phyloP scores from a whole-genome alignment of 2,329 filamentous ascomycete species.

The Emericellopsis cladophorae region DNA sequence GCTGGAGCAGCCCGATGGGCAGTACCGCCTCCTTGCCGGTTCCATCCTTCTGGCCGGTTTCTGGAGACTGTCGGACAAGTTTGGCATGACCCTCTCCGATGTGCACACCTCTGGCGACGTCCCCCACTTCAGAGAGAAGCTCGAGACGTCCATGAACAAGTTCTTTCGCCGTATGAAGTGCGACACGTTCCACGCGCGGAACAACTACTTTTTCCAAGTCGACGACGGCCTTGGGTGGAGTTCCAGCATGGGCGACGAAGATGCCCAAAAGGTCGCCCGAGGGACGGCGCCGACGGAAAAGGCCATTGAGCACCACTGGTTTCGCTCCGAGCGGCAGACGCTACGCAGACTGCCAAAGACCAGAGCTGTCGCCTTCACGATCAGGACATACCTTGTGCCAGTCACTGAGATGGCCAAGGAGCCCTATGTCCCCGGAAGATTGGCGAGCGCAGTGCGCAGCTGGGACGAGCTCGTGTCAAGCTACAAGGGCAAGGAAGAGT shows the following conservation, averaged over 20 bases:
- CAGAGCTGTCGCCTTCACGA: constrained; percentile 35
- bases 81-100: constrained; percentile 64
- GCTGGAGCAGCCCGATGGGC: constrained; percentile 62
- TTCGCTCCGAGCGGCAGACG: constrained; percentile 43
- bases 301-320: constrained; percentile 61
- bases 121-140: constrained; percentile 55
- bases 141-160: constrained; percentile 68
- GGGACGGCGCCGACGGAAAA: constrained; percentile 62
- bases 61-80: constrained; percentile 73
- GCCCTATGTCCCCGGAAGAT: constrained; percentile 62
- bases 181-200: constrained; percentile 49
- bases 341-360: constrained; percentile 34
- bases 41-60: constrained; percentile 68
- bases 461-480: constrained; percentile 66
- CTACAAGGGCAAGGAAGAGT: constrained; percentile 71
- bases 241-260: constrained; percentile 61
- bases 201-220: constrained; percentile 84
- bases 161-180: constrained; percentile 65
- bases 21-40: constrained; percentile 71
- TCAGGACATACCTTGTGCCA: constrained; percentile 42
- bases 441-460: constrained; percentile 68
- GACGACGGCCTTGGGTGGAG: constrained; percentile 70
- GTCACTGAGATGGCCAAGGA: constrained; percentile 43
- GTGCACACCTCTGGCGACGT: constrained; percentile 73
- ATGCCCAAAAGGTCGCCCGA: constrained; percentile 54